Base-by-base conservation (phyloP, 768 basidiomycete species). In the Trametes cubensis region DNA sequence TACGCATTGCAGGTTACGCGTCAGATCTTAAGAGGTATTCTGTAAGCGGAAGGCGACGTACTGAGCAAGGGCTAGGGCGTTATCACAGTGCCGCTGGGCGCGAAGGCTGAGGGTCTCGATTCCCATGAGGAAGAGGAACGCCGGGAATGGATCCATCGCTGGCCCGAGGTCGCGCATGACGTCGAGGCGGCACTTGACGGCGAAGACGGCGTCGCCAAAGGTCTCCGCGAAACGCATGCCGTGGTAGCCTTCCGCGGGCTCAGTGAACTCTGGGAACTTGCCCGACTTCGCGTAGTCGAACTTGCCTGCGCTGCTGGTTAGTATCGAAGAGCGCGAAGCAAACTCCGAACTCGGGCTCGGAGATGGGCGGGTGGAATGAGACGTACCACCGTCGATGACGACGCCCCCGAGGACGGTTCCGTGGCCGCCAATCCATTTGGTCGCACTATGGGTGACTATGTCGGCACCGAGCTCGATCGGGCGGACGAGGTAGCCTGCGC, bases 371-470 rank as follows among this genome's bases (percentile, higher is more conserved):
- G 34, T 34, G 40, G 21, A 30, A 39, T 20, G 25, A 18, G 13
- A 74, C 70, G 38, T 70, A 83, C 89, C 90, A 6, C 83, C 81
- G 71, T 92, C 90, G 57, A 93, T 75, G 64, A 94, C 77, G 21
- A 91, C 84, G 44, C 91, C 92, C 10, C 81, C 89, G 49, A 94
- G 89, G 34, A 88, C 89, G 0, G 85, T 92, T 38, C 92, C 91
- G 64, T 91, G 89, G 0, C 88, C 88, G 17, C 88, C 86, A 40
- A 93, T 90, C 92, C 92, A 94, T 69, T 94, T 92, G 1, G 92
- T 92, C 0, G 88, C 88, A 53, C 86, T 88, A 71, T 92, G 86
- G 15, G 91, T 79, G 59, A 93, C 77, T 59, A 94, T 89, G 67
- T 94, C 89, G 0, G 92, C 90, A n/a, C 92, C 92, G 67, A 83